These are phyloP conservation scores for Akebia trifoliata DNA, from an alignment of 164 flowering plant species.

Conservation along the genomic window DNA sequence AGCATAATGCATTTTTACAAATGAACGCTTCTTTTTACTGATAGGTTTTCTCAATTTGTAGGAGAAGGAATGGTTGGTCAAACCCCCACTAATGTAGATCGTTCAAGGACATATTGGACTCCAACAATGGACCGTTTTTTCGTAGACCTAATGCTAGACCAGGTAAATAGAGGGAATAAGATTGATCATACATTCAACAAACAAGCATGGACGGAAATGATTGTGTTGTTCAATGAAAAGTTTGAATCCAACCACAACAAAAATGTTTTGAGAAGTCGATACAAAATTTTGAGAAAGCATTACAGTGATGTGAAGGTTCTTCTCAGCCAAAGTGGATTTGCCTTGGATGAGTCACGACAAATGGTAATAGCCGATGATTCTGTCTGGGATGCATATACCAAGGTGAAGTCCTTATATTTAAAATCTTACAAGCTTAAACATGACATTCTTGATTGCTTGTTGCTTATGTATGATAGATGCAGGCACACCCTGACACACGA, in stretches of 20 bases:
- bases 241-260: slow-evolving; percentile 51
- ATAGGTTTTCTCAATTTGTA: slow-evolving; percentile 7
- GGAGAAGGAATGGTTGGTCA: slow-evolving; percentile 30
- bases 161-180: slow-evolving; percentile 48
- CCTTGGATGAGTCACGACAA: slow-evolving; percentile 46
- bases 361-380: slow-evolving; percentile 42
- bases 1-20: neutral
- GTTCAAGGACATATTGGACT: slow-evolving; percentile 52
- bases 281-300: slow-evolving; percentile 49
- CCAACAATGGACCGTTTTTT: slow-evolving; percentile 49
- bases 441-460: neutral
- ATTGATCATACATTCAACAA: slow-evolving; percentile 39
- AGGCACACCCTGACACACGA: slow-evolving; percentile 19
- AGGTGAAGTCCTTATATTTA: slow-evolving; percentile 29
- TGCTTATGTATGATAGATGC: slow-evolving; percentile 4
- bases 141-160: slow-evolving; percentile 49
- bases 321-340: slow-evolving; percentile 42
- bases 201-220: slow-evolving; percentile 61
- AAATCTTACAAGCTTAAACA: neutral
- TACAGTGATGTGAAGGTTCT: slow-evolving; percentile 34
- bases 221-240: slow-evolving; percentile 39
- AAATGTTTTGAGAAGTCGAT: slow-evolving; percentile 51
- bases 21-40: neutral
- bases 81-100: slow-evolving; percentile 27
- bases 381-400: slow-evolving; percentile 54